Base-by-base conservation (phyloP, 148 eudicot genomes). In the Nepenthes mirabilis region DNA sequence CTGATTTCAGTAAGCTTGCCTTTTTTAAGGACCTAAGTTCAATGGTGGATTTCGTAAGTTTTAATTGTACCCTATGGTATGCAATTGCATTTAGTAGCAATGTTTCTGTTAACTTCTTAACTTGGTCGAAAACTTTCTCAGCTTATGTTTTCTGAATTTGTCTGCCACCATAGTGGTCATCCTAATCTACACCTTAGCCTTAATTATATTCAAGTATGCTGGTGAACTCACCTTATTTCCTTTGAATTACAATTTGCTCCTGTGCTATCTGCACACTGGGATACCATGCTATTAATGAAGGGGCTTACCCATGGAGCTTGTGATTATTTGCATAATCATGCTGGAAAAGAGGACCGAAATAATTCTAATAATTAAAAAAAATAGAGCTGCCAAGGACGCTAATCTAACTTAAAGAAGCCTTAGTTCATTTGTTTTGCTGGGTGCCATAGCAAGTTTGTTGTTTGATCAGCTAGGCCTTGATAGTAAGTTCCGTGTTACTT, bases 371-470 rank as follows among this genome's bases (percentile, higher is more conserved):
- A 70, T 68, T 58, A 48, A 37, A 66, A 67, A 49, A 71, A 64
- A 69, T 72, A 80, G 71, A 9, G 47, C 68, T 5, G 73, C 67
- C 43, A 75, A 77, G 65, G 85, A 80, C 2, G 90, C 62, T 59
- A 80, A 9, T 68, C 80, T 61, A 35, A 77, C 55, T 80, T 74
- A 50, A 84, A 84, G 83, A 81, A 74, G 68, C 82, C 86, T 64
- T 76, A 86, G 68, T 82, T 84, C 61, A 82, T 84, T 58, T 84
- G 90, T 86, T 77, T 82, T 3, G 77, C 67, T 49, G 90, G 81
- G 43, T 68, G 81, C 75, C 90, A 81, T 57, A 83, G 82, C 66
- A 84, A 84, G 68, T 84, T 84, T 72, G 86, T 81, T 70, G 84
- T 80, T 84, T 58, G 70, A 80, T 58, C 83, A 82, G 37, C 72